phyloP scores from a whole-genome alignment of 2,329 filamentous ascomycete genomes.

The Pestalotiopsis sp. region DNA sequence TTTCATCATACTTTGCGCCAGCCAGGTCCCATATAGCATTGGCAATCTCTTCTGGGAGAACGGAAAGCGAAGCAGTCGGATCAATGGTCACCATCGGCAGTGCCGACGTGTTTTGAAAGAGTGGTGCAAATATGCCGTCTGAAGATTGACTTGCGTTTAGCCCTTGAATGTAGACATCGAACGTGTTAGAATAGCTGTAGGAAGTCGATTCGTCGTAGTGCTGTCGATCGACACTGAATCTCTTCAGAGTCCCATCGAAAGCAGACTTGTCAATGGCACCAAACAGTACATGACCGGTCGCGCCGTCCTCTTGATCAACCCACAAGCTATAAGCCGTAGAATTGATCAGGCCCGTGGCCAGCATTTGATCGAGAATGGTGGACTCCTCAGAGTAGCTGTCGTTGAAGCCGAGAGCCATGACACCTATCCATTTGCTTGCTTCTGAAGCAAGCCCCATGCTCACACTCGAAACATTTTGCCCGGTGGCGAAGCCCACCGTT shows the following conservation, averaged over 20 bases:
- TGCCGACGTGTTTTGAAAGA: constrained; percentile 14
- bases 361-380: constrained; percentile 29
- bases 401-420: constrained; percentile 33
- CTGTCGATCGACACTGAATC: constrained; percentile 15
- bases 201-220: neutral
- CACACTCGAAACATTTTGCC: constrained; percentile 26
- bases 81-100: constrained; percentile 14
- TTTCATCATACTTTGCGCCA: constrained; percentile 26
- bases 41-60: constrained; percentile 24
- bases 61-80: constrained; percentile 12
- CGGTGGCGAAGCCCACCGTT: constrained; percentile 24
- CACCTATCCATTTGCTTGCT: constrained; percentile 23
- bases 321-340: constrained; percentile 35
- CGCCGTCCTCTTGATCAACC: constrained; percentile 29
- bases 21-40: constrained; percentile 28
- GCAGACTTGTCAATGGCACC: constrained; percentile 33
- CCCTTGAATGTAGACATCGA: constrained; percentile 4
- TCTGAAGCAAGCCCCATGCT: constrained; percentile 28
- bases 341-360: constrained; percentile 27
- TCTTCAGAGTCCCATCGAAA: constrained; percentile 26
- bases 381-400: constrained; percentile 14
- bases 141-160: constrained; percentile 12
- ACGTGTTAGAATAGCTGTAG: constrained; percentile 7
- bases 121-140: neutral
- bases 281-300: constrained; percentile 31